Percentiles rank a stretch among this genome's conserved stretches.
Conservation (phyloP, 2,329 filamentous ascomycete species). For the Thelonectria olida region DNA sequence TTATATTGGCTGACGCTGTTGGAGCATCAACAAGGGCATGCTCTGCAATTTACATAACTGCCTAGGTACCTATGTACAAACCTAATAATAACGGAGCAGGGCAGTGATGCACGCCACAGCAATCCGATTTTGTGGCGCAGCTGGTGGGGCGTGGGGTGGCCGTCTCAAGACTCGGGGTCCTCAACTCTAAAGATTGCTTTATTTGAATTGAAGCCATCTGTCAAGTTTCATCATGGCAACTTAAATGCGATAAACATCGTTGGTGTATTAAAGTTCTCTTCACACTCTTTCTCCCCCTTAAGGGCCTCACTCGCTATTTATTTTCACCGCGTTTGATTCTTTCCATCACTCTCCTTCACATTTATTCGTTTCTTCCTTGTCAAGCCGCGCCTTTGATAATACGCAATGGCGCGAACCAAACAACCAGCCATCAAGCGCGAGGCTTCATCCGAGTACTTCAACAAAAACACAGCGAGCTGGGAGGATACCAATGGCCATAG, state of each 20-base stretch:
- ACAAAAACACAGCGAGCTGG: conserved; percentile 54
- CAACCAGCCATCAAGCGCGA: conserved; percentile 73
- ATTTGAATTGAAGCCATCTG: conserved; percentile 40
- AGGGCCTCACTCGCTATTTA: conserved; percentile 20
- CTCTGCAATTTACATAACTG: too few relatives aligned
- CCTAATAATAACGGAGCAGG: neutral
- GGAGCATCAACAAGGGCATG: too few relatives aligned
- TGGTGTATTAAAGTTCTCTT: conserved; percentile 11
- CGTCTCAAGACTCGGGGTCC: neutral
- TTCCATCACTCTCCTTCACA: conserved; percentile 5
- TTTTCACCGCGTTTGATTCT: neutral
- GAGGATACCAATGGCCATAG: conserved; percentile 45
- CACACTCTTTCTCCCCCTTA: conserved; percentile 20
- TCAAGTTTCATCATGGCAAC: conserved; percentile 41
- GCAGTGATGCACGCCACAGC: neutral
- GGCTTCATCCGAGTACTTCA: conserved; percentile 72
- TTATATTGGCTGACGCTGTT: too few relatives aligned
- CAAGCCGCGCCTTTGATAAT: neutral
- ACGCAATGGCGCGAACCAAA: conserved; percentile 75
- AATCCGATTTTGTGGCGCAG: conserved; percentile 9
- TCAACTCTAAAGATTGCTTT: neutral
- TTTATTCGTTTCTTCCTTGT: neutral
- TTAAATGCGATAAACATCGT: conserved; percentile 22
- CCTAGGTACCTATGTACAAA: too few relatives aligned
- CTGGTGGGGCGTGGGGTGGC: conserved; percentile 11